Base-by-base conservation (phyloP, 2,329 filamentous ascomycete species). In the Fusarium verticillioides region DNA sequence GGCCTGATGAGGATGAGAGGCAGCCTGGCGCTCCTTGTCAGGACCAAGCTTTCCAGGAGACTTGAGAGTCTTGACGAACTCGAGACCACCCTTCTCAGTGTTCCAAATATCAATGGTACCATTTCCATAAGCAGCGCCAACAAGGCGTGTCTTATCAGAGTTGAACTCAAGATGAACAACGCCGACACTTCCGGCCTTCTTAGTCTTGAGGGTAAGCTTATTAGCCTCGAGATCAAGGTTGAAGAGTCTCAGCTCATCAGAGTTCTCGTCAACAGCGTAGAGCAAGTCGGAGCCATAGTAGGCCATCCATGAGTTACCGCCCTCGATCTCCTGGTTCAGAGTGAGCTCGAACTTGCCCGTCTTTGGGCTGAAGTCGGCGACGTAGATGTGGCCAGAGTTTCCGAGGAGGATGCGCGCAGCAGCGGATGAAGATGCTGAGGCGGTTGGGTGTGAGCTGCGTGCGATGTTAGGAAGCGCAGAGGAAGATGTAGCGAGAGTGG, bases 111-210 rank as follows among this genome's bases (percentile, higher is more conserved):
- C 85, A 47, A 87, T 74, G 32, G 77, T 80, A 59, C 82, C 83
- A 23, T 78, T 77, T 32, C 81, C 81, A 73, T 84, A 87, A 11
- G 81, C 82, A 4, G 85, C 79, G 21, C 84, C 84, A 7, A 88
- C 77, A 77, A 88, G 81, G 54, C 83, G 83, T 7, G 81, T 85
- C 74, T 81, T 76, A 66, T 86, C 82, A 57, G 76, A 60, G 78
- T 83, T 85, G 79, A 87, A 85, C 52, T 81, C 85, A 30, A 88
- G 82, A 69, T 84, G 84, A 37, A 88, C 87, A 15, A 86, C 83
- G 49, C 86, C 86, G 0, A 69, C 44, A 44, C 84, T 84, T 43
- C 82, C 84, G 9, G 76, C 80, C 58, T 72, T 76, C 23, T 79
- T 72, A 6, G 80, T 74, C 42, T 79, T 75, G 16, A 76, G 74